Conservation (phyloP, 148 eudicot species). For the Hydrangea macrophylla region DNA sequence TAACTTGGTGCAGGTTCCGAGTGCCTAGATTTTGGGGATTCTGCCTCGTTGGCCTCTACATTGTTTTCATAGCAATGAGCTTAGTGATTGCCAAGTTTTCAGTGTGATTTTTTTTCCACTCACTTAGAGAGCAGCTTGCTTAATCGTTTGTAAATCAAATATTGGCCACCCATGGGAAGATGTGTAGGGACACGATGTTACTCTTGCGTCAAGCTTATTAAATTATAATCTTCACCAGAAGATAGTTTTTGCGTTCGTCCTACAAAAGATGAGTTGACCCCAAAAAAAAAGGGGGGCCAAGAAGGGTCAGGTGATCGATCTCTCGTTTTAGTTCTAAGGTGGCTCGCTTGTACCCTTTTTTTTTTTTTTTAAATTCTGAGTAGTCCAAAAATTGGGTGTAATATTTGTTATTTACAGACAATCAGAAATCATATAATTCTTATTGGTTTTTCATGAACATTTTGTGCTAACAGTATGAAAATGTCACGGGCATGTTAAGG, state of each 20-base stretch:
- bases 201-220: not conserved
- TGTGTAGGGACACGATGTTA: not conserved
- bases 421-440: not conserved
- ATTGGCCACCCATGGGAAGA: not conserved
- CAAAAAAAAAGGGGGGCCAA: not conserved
- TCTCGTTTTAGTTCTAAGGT: not conserved
- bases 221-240: not conserved
- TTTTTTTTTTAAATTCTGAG: not conserved
- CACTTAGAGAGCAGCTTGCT: not conserved
- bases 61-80: conserved; percentile 59
- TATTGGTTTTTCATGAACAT: not conserved
- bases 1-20: conserved; percentile 78
- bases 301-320: not conserved
- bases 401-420: not conserved
- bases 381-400: not conserved
- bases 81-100: conserved; percentile 64
- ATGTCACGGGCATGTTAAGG: too few species aligned
- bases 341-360: not conserved
- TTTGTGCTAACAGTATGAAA: too few species aligned
- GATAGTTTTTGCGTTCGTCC: not conserved
- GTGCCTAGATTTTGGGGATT: conserved; percentile 98
- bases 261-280: not conserved
- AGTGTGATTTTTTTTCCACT: conserved; percentile 24
- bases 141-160: not conserved
- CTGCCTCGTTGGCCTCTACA: conserved; percentile 87